Base-by-base conservation (phyloP, 2,329 filamentous ascomycete genomes). In the Sphaceloma murrayae region DNA sequence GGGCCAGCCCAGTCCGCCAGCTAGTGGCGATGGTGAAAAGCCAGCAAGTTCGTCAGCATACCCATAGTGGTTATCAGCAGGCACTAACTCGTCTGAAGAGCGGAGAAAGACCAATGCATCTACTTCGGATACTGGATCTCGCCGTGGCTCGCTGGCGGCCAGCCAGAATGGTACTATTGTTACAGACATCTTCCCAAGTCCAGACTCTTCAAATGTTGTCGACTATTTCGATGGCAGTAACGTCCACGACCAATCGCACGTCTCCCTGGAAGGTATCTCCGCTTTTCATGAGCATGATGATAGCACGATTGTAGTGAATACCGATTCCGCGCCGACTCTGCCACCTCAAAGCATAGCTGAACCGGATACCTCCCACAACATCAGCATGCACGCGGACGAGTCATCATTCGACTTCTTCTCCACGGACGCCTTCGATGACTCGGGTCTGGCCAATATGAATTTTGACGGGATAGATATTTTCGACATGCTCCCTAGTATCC, bases 401-500 rank as follows among this genome's bases (percentile, higher is more conserved):
- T 5, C 36, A 3, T 18, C 11, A 11, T 40, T 40, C 9, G 36
- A 40, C n/a, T 40, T 40, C 14, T 30, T 40, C 14, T 26, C 22
- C 13, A 40, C 36, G 8, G 36, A 40, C 19, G 36, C 36, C 21
- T 40, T 40, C 24, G 36, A 30, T 26, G 36, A 40, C 16, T 29
- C 36, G 22, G 36, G 36, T 17, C 16, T 40, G 6, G 36, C 36
- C 6, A 40, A 40, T 17, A 27, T 40, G 22, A 29, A 40, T 30
- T 40, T 40, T n/a, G 36, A 40, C 13, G 36, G 36, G 7, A 27
- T 40, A 22, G 36, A 40, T n/a, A 40, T 40, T 11, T 40, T 40
- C 24, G 36, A 40, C 3, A 7, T 40, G 22, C 24, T 40, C 7
- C 36, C 36, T 9, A 40, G 36, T 16, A 40, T 40, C 27, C 36